phyloP scores from a whole-genome alignment of 2,329 filamentous ascomycete species.

The Arthrobotrys musiformis region DNA sequence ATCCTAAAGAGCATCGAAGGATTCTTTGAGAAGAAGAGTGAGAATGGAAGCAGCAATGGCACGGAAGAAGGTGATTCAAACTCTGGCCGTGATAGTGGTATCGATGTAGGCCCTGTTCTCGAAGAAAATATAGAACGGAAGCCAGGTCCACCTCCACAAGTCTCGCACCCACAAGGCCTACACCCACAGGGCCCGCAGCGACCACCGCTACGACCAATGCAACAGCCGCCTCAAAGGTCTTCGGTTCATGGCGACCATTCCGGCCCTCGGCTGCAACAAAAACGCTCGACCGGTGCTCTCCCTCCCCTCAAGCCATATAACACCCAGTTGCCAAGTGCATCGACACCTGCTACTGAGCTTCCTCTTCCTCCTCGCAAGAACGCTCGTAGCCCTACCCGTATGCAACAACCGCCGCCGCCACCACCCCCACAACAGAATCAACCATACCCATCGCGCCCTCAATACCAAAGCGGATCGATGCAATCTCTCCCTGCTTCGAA shows the following conservation, averaged over 20 bases:
- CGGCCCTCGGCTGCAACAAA: constrained; percentile 8
- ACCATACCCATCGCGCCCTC: constrained; percentile 11
- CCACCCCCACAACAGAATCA: background rate
- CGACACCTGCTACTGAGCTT: constrained; percentile 9
- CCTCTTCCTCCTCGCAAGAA: constrained; percentile 13
- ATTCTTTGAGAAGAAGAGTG: constrained; percentile 43
- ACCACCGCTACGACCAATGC: constrained; percentile 2
- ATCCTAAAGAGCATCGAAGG: constrained; percentile 47
- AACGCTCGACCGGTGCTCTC: constrained; percentile 21
- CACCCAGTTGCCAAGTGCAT: constrained; percentile 30
- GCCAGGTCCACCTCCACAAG: constrained; percentile 4
- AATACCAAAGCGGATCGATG: background rate
- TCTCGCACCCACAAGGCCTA: no score
- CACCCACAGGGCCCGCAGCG: no score
- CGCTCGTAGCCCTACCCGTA: background rate
- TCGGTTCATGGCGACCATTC: background rate
- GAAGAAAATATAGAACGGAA: constrained; percentile 27
- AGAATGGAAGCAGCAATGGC: constrained; percentile 23
- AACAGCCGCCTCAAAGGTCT: background rate
- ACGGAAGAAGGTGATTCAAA: constrained; percentile 40
- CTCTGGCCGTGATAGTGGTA: constrained; percentile 47
- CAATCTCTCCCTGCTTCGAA: background rate
- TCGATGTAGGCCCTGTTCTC: constrained; percentile 41
- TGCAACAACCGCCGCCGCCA: background rate
- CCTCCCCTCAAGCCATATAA: constrained; percentile 39